Evolutionary conservation across 2,329 filamentous ascomycete species (phyloP), one percentile per base, ranked within the genome.

Genomic region (Coccinonectria pachysandricola): DNA sequence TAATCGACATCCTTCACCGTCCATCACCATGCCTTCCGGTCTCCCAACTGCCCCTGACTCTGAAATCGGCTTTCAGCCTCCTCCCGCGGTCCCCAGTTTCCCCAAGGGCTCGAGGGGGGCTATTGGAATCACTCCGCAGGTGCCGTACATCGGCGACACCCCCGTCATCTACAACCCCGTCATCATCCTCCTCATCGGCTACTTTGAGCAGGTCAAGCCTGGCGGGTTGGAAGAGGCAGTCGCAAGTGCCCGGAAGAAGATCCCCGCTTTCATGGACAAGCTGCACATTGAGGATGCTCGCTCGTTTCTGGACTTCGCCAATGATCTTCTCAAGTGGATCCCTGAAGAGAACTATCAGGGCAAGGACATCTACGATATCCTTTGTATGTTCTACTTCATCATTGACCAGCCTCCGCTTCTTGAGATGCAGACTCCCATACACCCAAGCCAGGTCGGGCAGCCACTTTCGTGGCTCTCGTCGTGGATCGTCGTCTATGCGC

Each of bases 361-460:
- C 14, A 46, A 46, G 16, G 47, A 56, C 10, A 44, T 60, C 23
- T 57, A 56, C 37, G 49, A 40, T 12, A 48, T 50, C 15, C 32
- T 60, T 9, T 54, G 50, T 29, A 37, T 56, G 11, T 58, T 60
- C 39, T 59, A 60, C 40, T 60, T 53, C 31, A 36, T 60, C 15
- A 35, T 61, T n/a, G 37, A 49, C 18, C 55, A 59, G 32, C 17
- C 39, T 1, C 36, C 53, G 2, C 33, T 60, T 13, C 30, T 32
- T 3, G 30, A 21, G 4, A 26, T 36, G 4, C 37, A 40, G 19
- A 38, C 30, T 7, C 21, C 40, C 31, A 50, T 59, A 26, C 19
- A 36, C 1, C 56, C 56, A 7, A 27, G 38, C 10, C 38, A 42
- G n/a, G 37, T 30, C 12, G 35, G 45, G 4, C 33, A 46, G 24